Evolutionary conservation across 176 grass and related monocot species (phyloP), one percentile per base, ranked within the genome.

Genomic region (Triticum monococcum): DNA sequence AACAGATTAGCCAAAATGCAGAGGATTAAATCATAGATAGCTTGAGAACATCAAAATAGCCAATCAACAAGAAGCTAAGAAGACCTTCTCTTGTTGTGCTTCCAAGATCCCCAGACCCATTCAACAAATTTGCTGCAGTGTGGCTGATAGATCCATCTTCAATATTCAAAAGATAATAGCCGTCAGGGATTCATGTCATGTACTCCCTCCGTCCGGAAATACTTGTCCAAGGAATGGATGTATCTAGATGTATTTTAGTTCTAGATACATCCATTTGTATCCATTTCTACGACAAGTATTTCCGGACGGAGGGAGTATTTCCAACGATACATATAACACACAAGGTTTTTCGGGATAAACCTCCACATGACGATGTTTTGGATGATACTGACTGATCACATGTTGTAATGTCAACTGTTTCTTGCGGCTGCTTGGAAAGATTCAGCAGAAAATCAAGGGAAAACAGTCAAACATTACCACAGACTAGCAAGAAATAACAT

Each of bases 371-470:
- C 5, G 85, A 89, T 25, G 68, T 82, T 89, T 95, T 88, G 7
- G 86, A 85, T 79, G 80, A 54, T 70, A 84, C n/a, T 56, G 86
- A 73, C n/a, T 91, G 92, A 86, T 98, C 88, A 72, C 90, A 92
- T 20, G 96, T 94, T 31, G 89, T 88, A 83, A 98, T 92, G 35
- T 96, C 96, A 56, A 96, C 85, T 5, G 90, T 85, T 88, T 92
- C 90, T 54, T 93, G 93, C 20, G 85, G 84, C 86, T 91, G 87
- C 72, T 85, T 60, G 72, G 57, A 71, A 72, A 4, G 48, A 78
- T 32, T 72, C 40, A 77, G 28, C 38, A 84, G 26, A 65, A 4
- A 60, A 32, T 46, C 0, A 64, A 69, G 14, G 26, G 11, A 24
- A 85, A 81, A 88, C 36, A 22, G 65, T 80, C 37, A 88, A 20